Base-by-base conservation (phyloP, 1,139 yeast genomes). In the Kodamaea plutei region DNA sequence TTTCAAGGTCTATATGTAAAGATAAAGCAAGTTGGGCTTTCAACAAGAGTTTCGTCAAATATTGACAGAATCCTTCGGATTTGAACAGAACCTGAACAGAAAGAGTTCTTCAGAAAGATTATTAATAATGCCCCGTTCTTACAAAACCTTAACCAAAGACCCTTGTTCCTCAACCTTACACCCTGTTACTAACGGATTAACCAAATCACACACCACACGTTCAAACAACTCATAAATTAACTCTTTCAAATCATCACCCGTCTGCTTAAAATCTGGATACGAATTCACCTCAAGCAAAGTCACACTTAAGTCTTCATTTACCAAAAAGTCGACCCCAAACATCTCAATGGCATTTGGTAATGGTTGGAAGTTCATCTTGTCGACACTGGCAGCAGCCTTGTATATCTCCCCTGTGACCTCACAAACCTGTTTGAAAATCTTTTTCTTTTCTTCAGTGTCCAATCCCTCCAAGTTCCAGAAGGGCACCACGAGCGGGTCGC, bases 211-310 rank as follows among this genome's bases (percentile, higher is more conserved):
- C 2, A 71, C 68, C 4, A 73, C 69, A 10, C 67, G 62, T 22
- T 66, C 73, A 44, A 82, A 80, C 27, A 83, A 59, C 25, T 68
- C 77, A 43, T 66, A 65, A 18, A 91, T 84, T 16, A 89, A 49
- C 1, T 49, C 63, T 49, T 82, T 83, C 46, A 91, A 65, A 5
- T 73, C 80, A 12, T 63, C 73, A 8, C 98, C 98, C 0, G 97
- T 91, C 57, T 91, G 98, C 51, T 88, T 88, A 59, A 91, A 91
- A 52, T 91, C 98, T 1, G 98, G 98, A 52, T 83, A 91, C 7
- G 97, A 82, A 51, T 91, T 91, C 28, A 88, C 85, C 54, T 91
- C 98, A 23, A 91, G 61, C 25, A 91, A 55, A 28, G 66, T 66
- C 3, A 84, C 91, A 7, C 64, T 50, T 18, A 56, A 53, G 25